A percentile compares a stretch with the other conserved stretches of the same genome.
Evolutionary conservation across 2,329 filamentous ascomycete genomes (phyloP).

Genomic region (Trichoderma gracile): DNA sequence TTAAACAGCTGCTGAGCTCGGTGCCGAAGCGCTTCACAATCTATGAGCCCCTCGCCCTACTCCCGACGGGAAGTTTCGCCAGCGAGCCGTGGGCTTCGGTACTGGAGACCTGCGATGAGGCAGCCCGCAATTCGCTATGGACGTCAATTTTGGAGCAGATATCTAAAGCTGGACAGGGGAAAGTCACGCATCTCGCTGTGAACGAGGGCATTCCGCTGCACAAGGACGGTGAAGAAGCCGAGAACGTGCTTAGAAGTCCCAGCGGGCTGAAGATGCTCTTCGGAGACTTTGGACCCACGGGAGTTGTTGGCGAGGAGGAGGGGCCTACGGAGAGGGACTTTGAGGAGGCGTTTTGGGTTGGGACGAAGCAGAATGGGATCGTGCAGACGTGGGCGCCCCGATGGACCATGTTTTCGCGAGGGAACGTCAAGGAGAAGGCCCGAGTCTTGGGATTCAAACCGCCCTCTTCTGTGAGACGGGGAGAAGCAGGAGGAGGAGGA

Average conservation of each 20-base stretch:
- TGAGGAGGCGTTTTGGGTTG: conserved; percentile 72
- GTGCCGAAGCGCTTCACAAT: conserved; percentile 60
- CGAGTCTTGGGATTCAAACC: conserved; percentile 61
- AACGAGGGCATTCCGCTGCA: conserved; percentile 62
- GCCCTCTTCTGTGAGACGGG: not conserved
- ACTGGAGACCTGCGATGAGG: conserved; percentile 34
- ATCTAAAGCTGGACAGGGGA: conserved; percentile 42
- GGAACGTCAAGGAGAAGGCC: conserved; percentile 87
- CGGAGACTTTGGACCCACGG: conserved; percentile 68
- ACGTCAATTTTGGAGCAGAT: conserved; percentile 49
- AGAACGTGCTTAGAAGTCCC: conserved; percentile 75
- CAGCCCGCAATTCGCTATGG: conserved; percentile 48
- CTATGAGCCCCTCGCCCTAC: conserved; percentile 62
- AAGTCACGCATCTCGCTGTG: conserved; percentile 58
- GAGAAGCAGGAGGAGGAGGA: conserved; percentile 23
- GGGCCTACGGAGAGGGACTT: conserved; percentile 56
- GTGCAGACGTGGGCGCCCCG: conserved; percentile 82
- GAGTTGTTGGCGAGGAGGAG: conserved; percentile 25
- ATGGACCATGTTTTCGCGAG: conserved; percentile 92
- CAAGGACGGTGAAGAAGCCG: conserved; percentile 36
- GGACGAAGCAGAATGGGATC: conserved; percentile 75
- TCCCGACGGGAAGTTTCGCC: conserved; percentile 60
- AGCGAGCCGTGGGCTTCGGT: conserved; percentile 43
- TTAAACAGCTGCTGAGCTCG: conserved; percentile 39
- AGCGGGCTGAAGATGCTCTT: conserved; percentile 67